Evolutionary conservation across 2,329 filamentous ascomycete genomes (phyloP).

Genomic region (Aspergillus udagawae): DNA sequence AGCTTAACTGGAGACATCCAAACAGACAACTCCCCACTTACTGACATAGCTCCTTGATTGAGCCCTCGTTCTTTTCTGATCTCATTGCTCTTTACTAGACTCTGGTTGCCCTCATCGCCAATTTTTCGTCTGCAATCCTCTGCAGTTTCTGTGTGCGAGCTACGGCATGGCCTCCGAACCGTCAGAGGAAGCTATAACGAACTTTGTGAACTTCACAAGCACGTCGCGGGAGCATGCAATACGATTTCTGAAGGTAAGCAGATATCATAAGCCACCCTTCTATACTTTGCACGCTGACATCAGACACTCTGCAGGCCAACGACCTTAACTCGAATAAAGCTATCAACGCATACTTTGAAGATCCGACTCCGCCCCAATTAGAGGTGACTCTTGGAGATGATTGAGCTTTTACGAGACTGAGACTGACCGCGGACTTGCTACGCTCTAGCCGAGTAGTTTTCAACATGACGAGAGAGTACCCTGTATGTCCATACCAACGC

Average conservation of each 20-base stretch:
- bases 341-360: constrained; percentile 47
- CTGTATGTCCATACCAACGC: constrained; percentile 17
- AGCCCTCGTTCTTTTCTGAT: neutral
- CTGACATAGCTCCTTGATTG: neutral
- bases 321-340: constrained; percentile 43
- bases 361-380: constrained; percentile 33
- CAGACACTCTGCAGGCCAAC: constrained; percentile 33
- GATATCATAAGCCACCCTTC: neutral
- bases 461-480: constrained; percentile 23
- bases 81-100: neutral
- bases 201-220: constrained; percentile 40
- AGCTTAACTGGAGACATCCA: constrained; percentile 6
- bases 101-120: neutral
- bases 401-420: neutral
- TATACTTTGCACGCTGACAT: constrained; percentile 7
- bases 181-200: constrained; percentile 37
- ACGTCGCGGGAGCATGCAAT: constrained; percentile 38
- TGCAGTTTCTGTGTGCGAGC: neutral
- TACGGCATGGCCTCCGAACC: constrained; percentile 35
- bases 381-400: constrained; percentile 22
- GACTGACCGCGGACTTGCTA: constrained; percentile 11
- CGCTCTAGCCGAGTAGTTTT: constrained; percentile 15
- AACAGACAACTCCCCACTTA: neutral
- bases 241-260: constrained; percentile 37
- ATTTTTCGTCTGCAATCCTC: neutral